A percentile compares a stretch with the other conserved stretches of the same genome.
Conservation (phyloP, 2,329 filamentous ascomycete genomes). For the Ascomycota sp. region DNA sequence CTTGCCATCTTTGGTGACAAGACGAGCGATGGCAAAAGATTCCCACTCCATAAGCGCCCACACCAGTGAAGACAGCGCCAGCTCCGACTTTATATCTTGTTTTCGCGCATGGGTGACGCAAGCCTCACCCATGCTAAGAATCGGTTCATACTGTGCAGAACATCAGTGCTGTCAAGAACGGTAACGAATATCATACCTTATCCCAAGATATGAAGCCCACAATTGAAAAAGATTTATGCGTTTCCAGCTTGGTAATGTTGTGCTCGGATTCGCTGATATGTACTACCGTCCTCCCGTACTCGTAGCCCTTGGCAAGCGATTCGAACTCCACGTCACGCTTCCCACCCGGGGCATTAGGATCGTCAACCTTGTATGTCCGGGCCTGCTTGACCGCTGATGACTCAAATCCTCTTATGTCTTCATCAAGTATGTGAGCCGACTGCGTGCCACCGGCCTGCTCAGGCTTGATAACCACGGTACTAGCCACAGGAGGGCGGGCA, state of each 20-base stretch:
- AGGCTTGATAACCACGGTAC: constrained; percentile 44
- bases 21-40: constrained; percentile 66
- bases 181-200: constrained; percentile 25
- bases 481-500: constrained; percentile 55
- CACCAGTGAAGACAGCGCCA: constrained; percentile 77
- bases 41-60: constrained; percentile 72
- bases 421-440: constrained; percentile 26
- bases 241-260: constrained; percentile 76
- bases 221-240: constrained; percentile 53
- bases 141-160: constrained; percentile 48
- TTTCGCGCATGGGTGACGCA: constrained; percentile 60
- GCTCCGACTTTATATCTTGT: constrained; percentile 58
- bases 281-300: constrained; percentile 82
- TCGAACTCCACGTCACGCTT: constrained; percentile 69
- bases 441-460: constrained; percentile 27
- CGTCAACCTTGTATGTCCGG: constrained; percentile 64
- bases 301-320: constrained; percentile 76
- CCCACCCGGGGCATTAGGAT: constrained; percentile 52
- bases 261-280: constrained; percentile 72
- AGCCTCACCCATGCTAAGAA: constrained; percentile 65
- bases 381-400: constrained; percentile 55
- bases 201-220: constrained; percentile 65
- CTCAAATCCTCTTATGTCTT: constrained; percentile 27
- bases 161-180: not conserved
- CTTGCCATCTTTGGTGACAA: constrained; percentile 69